These are phyloP conservation scores for Rhizophagus sp. DNA, from an alignment of 192 early-diverging fungal species.

Conservation along the genomic window DNA sequence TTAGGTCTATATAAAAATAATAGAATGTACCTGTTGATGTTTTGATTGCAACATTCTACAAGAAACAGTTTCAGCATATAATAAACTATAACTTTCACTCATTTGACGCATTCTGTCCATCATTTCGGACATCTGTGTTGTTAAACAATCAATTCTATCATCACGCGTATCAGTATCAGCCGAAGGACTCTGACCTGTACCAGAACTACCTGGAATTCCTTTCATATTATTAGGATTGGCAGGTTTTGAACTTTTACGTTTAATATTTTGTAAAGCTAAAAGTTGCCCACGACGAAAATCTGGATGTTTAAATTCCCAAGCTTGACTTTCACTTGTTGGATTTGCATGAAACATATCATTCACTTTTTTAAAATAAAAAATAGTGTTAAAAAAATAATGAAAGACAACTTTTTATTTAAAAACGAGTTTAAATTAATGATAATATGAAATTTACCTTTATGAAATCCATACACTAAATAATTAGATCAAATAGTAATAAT, in stretches of 20 bases:
- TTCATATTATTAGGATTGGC: neutral
- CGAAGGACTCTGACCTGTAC: neutral
- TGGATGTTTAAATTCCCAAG: conserved; percentile 90
- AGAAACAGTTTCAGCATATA: conserved; percentile 27
- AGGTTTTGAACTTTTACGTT: conserved; percentile 56
- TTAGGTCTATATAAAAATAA: neutral
- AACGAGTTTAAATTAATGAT: no score
- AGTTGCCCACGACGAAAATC: conserved; percentile 74
- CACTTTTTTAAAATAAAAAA: conserved; percentile 28
- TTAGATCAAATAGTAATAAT: neutral
- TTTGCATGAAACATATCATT: conserved; percentile 57
- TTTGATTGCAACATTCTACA: conserved; percentile 28
- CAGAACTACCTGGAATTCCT: neutral
- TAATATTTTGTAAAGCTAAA: conserved; percentile 68
- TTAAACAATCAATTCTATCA: conserved; percentile 26
- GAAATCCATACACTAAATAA: conserved; percentile 71
- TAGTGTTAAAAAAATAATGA: neutral
- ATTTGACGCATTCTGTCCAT: conserved; percentile 22
- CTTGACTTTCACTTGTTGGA: conserved; percentile 62
- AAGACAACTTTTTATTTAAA: no score
- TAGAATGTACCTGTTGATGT: conserved; percentile 20
- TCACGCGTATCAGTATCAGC: conserved; percentile 18
- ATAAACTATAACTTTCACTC: conserved; percentile 23
- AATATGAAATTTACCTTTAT: conserved; percentile 57
- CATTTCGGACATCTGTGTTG: conserved; percentile 26